Evolutionary conservation across 2,329 filamentous ascomycete species (phyloP).

Genomic region (Pseudofabraea citricarpa): DNA sequence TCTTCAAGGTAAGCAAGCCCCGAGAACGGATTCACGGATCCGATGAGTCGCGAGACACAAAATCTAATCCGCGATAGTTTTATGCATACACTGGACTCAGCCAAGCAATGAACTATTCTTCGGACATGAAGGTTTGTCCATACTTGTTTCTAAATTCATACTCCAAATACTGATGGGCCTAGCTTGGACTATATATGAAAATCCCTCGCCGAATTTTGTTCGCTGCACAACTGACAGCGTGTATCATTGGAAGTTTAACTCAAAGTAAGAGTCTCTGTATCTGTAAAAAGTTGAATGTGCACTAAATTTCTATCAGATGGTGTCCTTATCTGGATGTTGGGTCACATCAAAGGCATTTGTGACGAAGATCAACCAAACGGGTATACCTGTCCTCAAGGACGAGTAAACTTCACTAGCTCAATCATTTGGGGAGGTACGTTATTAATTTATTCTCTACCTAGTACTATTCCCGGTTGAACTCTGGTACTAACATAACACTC

Average conservation of each 20-base stretch:
- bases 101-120: constrained; percentile 31
- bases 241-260: constrained; percentile 38
- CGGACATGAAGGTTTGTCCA: constrained; percentile 15
- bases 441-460: background rate
- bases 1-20: constrained; percentile 59
- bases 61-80: constrained; percentile 30
- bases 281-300: background rate
- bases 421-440: constrained; percentile 39
- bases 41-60: no score
- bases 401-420: constrained; percentile 39
- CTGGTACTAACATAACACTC: background rate
- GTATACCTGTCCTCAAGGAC: constrained; percentile 42
- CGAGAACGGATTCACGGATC: no score
- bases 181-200: constrained; percentile 45
- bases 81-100: constrained; percentile 59
- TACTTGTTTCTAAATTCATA: background rate
- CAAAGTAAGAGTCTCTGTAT: constrained; percentile 21
- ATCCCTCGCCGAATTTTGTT: constrained; percentile 42
- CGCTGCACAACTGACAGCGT: constrained; percentile 40
- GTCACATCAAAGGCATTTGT: constrained; percentile 36
- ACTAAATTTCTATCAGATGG: constrained; percentile 12
- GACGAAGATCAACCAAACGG: constrained; percentile 33
- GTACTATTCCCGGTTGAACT: background rate
- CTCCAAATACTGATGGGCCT: background rate
- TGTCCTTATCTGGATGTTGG: constrained; percentile 30